Evolutionary conservation across 495 filamentous ascomycete species (phyloP).

Genomic region (Pyrenopolyporus hunteri): DNA sequence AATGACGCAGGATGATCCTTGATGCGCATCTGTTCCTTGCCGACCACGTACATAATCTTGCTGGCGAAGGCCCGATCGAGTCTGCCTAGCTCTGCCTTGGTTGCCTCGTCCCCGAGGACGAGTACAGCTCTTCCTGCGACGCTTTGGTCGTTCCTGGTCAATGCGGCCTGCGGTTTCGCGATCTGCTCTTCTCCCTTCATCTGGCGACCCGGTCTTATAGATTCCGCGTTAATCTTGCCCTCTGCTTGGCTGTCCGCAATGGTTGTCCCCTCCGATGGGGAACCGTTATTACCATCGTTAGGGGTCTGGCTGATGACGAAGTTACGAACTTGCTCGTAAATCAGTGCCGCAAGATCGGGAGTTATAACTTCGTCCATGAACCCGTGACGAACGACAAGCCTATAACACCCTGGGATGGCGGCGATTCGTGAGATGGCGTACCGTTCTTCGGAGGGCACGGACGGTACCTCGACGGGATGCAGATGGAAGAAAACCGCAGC

Average conservation of each 20-base stretch:
- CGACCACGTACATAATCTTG: conserved; percentile 71
- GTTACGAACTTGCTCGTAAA: conserved; percentile 64
- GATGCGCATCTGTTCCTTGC: conserved; percentile 74
- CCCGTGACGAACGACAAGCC: conserved; percentile 70
- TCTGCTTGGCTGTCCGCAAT: not conserved
- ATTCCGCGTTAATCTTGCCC: not conserved
- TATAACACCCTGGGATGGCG: conserved; percentile 64
- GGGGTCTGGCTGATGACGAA: conserved; percentile 53
- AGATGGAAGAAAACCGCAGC: conserved; percentile 69
- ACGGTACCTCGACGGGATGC: conserved; percentile 60
- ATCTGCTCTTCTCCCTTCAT: conserved; percentile 1
- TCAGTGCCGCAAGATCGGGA: conserved; percentile 62
- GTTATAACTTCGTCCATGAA: conserved; percentile 73
- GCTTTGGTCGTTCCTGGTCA: not conserved
- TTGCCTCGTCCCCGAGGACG: conserved; percentile 46
- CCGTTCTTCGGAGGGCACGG: conserved; percentile 51
- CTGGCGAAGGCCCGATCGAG: conserved; percentile 64
- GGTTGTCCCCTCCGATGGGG: conserved; percentile 2
- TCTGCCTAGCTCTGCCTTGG: conserved; percentile 52
- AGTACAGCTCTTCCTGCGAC: conserved; percentile 14
- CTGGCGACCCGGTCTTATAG: not conserved
- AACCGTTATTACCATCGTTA: conserved; percentile 19
- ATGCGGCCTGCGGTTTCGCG: too few species aligned
- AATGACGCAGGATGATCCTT: conserved; percentile 48
- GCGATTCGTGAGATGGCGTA: conserved; percentile 48